These are phyloP conservation scores for Metschnikowia lunata DNA, from an alignment of 805 yeast species.

Conservation along the genomic window DNA sequence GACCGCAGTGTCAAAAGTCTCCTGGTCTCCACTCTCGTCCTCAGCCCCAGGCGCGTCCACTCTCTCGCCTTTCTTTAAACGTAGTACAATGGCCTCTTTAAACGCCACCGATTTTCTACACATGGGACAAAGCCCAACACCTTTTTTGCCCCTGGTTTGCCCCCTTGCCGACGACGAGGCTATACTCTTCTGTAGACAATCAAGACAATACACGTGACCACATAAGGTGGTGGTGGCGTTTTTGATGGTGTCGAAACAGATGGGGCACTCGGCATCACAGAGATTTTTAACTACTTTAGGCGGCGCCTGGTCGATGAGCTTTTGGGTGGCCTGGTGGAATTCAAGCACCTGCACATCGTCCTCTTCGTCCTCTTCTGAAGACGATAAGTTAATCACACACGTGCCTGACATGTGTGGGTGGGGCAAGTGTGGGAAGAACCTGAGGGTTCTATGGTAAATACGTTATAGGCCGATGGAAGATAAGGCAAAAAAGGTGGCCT, in stretches of 20 bases:
- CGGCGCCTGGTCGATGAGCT: constrained; percentile 24
- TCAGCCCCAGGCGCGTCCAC: constrained; percentile 9
- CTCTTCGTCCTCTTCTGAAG: constrained; percentile 23
- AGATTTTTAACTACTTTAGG: constrained; percentile 28
- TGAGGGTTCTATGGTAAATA: no score
- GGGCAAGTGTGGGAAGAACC: no score
- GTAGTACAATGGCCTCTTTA: constrained; percentile 29
- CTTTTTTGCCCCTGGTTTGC: constrained; percentile 33
- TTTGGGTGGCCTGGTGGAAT: constrained; percentile 33
- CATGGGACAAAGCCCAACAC: constrained; percentile 42
- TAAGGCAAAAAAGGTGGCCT: no score
- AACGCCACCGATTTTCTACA: constrained; percentile 38
- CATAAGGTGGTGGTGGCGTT: constrained; percentile 40
- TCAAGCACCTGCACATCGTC: constrained; percentile 35
- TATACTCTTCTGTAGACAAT: constrained; percentile 39
- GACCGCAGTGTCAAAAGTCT: neutral
- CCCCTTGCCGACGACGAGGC: constrained; percentile 41
- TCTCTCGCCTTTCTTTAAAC: constrained; percentile 11
- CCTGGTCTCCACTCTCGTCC: neutral
- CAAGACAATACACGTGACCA: constrained; percentile 42
- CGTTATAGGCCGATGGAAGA: no score
- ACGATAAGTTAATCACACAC: constrained; percentile 14
- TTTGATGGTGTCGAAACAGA: constrained; percentile 39
- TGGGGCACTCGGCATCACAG: constrained; percentile 39
- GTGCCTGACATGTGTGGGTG: constrained; percentile 7